Percentiles rank a stretch among this genome's conserved stretches.
phyloP scores from a whole-genome alignment of 148 eudicot species.

The Amaranthus cruentus region DNA sequence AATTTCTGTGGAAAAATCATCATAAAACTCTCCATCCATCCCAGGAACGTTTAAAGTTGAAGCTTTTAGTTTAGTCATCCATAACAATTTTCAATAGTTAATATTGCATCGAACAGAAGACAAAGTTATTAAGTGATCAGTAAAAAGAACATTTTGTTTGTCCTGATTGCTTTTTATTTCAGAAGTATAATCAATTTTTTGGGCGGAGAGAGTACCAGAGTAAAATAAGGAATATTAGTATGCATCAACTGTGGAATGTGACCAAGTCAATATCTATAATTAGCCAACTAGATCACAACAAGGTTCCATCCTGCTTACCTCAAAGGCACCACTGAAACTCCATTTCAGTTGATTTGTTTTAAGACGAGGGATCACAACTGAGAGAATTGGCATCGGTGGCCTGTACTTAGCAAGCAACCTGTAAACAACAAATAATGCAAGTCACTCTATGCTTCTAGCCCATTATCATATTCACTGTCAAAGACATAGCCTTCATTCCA shows the following conservation, averaged over 20 bases:
- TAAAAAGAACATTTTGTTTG: not conserved
- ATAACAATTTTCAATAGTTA: not conserved
- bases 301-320: conserved; percentile 45
- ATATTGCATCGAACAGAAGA: not conserved
- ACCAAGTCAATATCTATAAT: conserved; percentile 13
- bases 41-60: not conserved
- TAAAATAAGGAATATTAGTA: conserved; percentile 22
- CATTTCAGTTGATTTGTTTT: conserved; percentile 81
- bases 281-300: conserved; percentile 9
- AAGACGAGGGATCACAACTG: conserved; percentile 88
- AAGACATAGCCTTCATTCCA: not conserved
- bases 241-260: conserved; percentile 17
- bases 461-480: not conserved
- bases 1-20: not conserved
- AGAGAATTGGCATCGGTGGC: conserved; percentile 93
- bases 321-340: conserved; percentile 94
- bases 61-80: not conserved
- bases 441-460: not conserved
- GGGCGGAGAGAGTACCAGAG: conserved; percentile 22
- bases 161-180: not conserved
- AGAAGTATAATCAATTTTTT: not conserved
- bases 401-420: conserved; percentile 95
- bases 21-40: not conserved
- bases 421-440: conserved; percentile 26
- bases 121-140: not conserved